Evolutionary conservation across 176 grass and related monocot genomes (phyloP).

Genomic region (Neostapfia colusana): DNA sequence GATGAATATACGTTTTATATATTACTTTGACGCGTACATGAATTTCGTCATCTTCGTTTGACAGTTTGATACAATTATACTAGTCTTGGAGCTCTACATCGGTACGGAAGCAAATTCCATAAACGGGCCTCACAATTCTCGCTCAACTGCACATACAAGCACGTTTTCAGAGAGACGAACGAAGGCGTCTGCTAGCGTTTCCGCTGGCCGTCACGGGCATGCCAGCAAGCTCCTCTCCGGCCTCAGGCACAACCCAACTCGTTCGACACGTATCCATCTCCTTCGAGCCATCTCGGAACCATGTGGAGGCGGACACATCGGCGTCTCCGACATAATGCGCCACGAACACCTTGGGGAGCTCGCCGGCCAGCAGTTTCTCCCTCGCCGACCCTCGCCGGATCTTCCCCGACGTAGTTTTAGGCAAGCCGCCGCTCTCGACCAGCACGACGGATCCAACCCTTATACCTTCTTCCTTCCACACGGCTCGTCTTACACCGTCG

Average conservation of each 20-base stretch:
- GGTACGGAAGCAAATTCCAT: background rate
- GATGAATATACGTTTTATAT: too few species aligned
- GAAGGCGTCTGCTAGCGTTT: background rate
- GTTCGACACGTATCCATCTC: background rate
- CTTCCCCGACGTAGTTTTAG: constrained; percentile 58
- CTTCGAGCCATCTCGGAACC: background rate
- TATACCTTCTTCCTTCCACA: constrained; percentile 32
- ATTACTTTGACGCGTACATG: background rate
- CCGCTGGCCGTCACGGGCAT: constrained; percentile 1
- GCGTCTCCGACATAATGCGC: background rate
- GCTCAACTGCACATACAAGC: background rate
- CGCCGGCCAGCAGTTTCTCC: constrained; percentile 40
- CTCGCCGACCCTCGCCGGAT: constrained; percentile 33
- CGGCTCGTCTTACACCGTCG: constrained; percentile 41
- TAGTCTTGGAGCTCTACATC: too few species aligned
- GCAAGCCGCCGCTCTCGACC: constrained; percentile 41
- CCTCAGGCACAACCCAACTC: background rate
- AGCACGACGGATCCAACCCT: constrained; percentile 39
- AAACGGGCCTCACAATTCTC: background rate
- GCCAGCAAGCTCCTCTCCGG: background rate
- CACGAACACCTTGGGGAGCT: constrained; percentile 33
- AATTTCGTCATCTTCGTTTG: background rate
- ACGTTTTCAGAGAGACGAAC: constrained; percentile 31
- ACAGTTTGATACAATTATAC: too few species aligned
- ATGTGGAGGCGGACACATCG: background rate